phyloP scores from a whole-genome alignment of 257 asterid species.

The Capsicum pubescens region DNA sequence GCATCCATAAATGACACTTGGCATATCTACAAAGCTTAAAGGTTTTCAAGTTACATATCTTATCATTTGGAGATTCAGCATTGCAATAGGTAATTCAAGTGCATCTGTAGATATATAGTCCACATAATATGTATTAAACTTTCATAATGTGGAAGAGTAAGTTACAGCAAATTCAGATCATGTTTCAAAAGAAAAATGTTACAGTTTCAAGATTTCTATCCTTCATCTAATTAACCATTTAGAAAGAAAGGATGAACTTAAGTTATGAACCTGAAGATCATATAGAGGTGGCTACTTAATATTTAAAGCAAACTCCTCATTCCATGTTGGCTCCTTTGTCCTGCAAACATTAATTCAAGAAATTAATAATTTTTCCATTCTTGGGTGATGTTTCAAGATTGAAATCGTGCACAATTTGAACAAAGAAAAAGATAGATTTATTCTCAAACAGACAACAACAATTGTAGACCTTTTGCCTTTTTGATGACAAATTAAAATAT shows the following conservation, averaged over 20 bases:
- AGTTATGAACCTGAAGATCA: constrained; percentile 75
- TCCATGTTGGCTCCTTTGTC: constrained; percentile 95
- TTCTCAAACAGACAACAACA: constrained; percentile 9
- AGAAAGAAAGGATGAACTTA: neutral
- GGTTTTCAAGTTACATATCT: neutral
- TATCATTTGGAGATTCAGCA: neutral
- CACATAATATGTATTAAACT: neutral
- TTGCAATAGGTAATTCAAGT: too few species aligned
- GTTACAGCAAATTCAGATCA: neutral
- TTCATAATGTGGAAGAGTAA: neutral
- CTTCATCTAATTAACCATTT: neutral
- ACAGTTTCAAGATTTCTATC: neutral
- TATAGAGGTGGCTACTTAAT: constrained; percentile 74
- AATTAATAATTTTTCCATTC: neutral
- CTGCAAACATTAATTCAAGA: constrained; percentile 53
- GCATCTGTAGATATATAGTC: too few species aligned
- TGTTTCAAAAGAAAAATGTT: neutral
- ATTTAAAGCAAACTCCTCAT: constrained; percentile 89
- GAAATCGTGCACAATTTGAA: neutral
- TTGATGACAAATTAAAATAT: constrained; percentile 7
- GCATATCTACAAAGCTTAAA: neutral
- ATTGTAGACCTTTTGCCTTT: neutral
- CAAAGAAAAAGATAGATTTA: constrained; percentile 5
- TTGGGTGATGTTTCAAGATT: constrained; percentile 19
- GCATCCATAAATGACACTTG: neutral